Percentiles rank a stretch among this genome's conserved stretches.
These are phyloP conservation scores for Exophiala calicioides DNA, from an alignment of 2,329 filamentous ascomycete genomes.

Conservation along the genomic window DNA sequence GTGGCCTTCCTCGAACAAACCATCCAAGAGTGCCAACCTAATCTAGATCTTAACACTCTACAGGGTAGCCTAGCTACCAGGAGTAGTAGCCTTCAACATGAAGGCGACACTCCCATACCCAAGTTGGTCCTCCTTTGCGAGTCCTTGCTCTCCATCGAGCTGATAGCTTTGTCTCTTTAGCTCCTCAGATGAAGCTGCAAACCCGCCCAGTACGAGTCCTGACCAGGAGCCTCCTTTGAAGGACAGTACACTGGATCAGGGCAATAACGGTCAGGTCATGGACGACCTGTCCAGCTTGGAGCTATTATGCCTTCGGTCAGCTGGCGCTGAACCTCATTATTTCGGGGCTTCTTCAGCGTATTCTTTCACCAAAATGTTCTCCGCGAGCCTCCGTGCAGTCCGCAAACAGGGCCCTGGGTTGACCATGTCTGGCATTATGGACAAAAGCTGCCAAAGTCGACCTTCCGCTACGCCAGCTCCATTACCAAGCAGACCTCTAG, in stretches of 20 bases:
- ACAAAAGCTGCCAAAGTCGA: background rate
- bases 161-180: no score
- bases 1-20: conserved; percentile 14
- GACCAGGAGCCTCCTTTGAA: no score
- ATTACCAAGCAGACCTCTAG: conserved; percentile 7
- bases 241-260: no score
- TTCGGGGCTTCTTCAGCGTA: conserved; percentile 14
- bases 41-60: conserved; percentile 4
- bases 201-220: no score
- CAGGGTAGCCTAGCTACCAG: background rate
- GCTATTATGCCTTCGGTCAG: conserved; percentile 12
- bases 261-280: background rate
- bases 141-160: no score
- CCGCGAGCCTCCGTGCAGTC: conserved; percentile 6
- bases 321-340: conserved; percentile 16
- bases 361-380: conserved; percentile 13
- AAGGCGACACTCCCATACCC: no score
- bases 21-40: conserved; percentile 2
- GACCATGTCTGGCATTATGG: conserved; percentile 9
- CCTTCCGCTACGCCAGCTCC: conserved; percentile 1
- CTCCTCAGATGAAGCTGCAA: no score
- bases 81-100: background rate
- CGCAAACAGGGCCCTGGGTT: conserved; percentile 9
- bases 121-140: no score
- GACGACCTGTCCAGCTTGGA: conserved; percentile 12